Base-by-base conservation (phyloP, 257 asterid genomes). In the Haberlea rhodopensis region DNA sequence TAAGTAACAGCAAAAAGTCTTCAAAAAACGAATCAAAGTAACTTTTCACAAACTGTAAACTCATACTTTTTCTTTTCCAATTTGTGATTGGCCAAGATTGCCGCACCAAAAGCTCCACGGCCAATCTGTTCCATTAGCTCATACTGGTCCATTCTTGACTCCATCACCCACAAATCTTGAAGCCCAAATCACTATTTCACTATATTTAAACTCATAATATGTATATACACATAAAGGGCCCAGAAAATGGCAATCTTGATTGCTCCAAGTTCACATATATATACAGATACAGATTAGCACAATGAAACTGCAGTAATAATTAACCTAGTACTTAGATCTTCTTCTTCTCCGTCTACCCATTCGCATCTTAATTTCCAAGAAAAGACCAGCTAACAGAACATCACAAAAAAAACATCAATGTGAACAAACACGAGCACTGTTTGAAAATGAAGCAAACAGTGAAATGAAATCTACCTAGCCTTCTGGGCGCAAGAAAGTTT, bases 61-160 rank as follows among this genome's bases (percentile, higher is more conserved):
- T 55, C 8, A 49, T 70, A 90, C 97, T 84, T 90, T 80, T 87
- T 86, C 76, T 84, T 90, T 76, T 90, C 96, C 45, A 68, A 86
- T 75, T 85, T 90, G 64, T 90, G 95, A 80, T 88, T 75, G 73
- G 87, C 97, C 53, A 90, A 87, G 73, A 85, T 77, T 37, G 97
- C 97, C 59, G 97, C 87, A 68, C 96, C 97, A 67, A 90, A 90
- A 26, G 97, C 96, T 53, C 97, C 97, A 79, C 88, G 88, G 63
- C 97, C 96, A 63, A 90, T 84, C 81, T 90, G 97, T 79, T 90
- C 97, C 70, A 90, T 73, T 43, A 87, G 64, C 75, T 85, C 97
- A 71, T 90, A 90, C 73, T 84, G 87, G 70, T 90, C 97, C 97
- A 86, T 84, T 43, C 48, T 40, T 13, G 48, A 40, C 18, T 40